Conservation (phyloP, 371 early-diverging fungal genomes). For the Mortierella sp. region DNA sequence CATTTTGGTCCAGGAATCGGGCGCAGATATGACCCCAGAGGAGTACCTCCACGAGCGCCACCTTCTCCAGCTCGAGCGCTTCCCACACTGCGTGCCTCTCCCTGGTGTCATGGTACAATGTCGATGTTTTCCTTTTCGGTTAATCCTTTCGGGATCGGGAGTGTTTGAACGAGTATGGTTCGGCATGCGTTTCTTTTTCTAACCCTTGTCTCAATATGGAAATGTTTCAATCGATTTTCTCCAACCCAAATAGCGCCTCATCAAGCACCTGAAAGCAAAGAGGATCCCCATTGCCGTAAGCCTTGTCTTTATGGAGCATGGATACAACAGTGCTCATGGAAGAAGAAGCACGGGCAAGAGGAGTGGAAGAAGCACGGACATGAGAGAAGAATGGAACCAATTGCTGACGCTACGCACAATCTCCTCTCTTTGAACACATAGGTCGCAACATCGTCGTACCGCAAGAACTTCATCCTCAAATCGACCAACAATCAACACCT, state of each 20-base stretch:
- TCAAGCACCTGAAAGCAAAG: conserved; percentile 81
- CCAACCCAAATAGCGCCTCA: conserved; percentile 62
- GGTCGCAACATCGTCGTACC: conserved; percentile 89
- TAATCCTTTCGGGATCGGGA: not conserved
- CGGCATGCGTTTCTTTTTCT: not conserved
- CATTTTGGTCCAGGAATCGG: conserved; percentile 73
- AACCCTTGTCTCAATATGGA: not conserved
- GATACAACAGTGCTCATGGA: not conserved
- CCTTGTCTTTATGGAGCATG: not conserved
- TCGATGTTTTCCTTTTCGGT: not conserved
- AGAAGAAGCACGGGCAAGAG: too few species aligned
- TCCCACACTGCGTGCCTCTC: conserved; percentile 73
- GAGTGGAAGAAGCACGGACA: too few species aligned
- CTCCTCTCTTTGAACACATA: conserved; percentile 3
- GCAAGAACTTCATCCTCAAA: conserved; percentile 81
- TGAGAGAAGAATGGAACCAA: not conserved
- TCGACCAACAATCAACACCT: conserved; percentile 76
- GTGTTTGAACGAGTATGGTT: not conserved
- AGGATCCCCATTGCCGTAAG: conserved; percentile 87
- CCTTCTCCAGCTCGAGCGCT: conserved; percentile 67
- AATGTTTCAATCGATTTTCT: not conserved
- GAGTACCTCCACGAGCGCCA: conserved; percentile 80
- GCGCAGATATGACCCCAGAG: conserved; percentile 77
- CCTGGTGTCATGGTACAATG: conserved; percentile 76
- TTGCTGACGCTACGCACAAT: not conserved